These are phyloP conservation scores for Oidiodendron maius DNA, from an alignment of 495 filamentous ascomycete species.

Conservation along the genomic window DNA sequence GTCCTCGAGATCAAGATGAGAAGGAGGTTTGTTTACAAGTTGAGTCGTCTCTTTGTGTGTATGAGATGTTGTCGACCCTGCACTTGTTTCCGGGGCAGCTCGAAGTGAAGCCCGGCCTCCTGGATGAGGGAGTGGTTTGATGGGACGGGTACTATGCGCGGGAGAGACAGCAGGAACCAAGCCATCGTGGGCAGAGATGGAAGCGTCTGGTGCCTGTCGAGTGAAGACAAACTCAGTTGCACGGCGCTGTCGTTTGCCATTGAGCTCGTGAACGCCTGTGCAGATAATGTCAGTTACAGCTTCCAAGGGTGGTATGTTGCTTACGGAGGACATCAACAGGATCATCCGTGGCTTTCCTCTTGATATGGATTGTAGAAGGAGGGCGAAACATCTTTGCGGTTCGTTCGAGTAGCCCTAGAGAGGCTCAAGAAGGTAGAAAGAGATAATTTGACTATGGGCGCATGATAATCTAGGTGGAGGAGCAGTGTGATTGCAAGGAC, in stretches of 20 bases:
- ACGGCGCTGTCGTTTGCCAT: constrained; percentile 5
- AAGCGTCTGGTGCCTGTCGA: constrained; percentile 3
- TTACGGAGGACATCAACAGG: constrained; percentile 47
- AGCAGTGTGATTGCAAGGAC: no score
- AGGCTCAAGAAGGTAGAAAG: no score
- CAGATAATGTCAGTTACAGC: neutral
- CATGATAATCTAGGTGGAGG: no score
- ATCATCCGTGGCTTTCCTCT: constrained; percentile 48
- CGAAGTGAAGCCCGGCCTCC: constrained; percentile 5
- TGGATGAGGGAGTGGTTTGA: constrained; percentile 22
- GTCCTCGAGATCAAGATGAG: no score
- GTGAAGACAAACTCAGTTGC: constrained; percentile 12
- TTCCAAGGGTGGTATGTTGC: constrained; percentile 1
- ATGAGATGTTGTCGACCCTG: neutral
- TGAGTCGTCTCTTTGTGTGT: neutral
- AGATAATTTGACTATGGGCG: no score
- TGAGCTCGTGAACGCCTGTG: constrained; percentile 11
- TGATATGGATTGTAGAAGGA: constrained; percentile 44
- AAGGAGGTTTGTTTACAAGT: neutral
- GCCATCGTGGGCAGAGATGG: neutral
- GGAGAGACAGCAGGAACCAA: neutral
- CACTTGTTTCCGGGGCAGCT: neutral
- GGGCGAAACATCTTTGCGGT: constrained; percentile 38
- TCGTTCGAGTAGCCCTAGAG: neutral
- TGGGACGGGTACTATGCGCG: constrained; percentile 1